A percentile compares a stretch with the other conserved stretches of the same genome.
phyloP scores from a whole-genome alignment of 1,139 yeast species.

The Taiozyma sp. region DNA sequence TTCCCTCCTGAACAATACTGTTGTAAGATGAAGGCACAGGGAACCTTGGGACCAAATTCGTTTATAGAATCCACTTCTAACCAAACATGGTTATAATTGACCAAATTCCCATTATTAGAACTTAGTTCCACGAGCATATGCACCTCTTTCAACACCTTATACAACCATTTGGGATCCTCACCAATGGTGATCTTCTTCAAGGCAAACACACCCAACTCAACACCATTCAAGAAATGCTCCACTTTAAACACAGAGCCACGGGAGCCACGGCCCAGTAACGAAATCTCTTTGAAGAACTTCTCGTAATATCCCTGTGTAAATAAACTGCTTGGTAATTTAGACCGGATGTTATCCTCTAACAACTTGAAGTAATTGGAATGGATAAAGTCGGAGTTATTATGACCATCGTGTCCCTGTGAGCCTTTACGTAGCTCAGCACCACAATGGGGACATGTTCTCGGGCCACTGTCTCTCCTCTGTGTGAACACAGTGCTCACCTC shows the following conservation, averaged over 20 bases:
- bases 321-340: constrained; percentile 18
- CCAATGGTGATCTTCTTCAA: constrained; percentile 84
- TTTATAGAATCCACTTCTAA: constrained; percentile 65
- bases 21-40: constrained; percentile 79
- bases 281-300: constrained; percentile 55
- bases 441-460: constrained; percentile 39
- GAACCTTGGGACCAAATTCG: constrained; percentile 57
- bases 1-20: constrained; percentile 91
- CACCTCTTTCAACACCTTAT: constrained; percentile 74
- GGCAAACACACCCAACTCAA: constrained; percentile 75
- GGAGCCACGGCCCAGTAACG: constrained; percentile 71
- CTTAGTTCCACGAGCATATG: constrained; percentile 46
- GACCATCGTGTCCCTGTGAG: background rate
- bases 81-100: constrained; percentile 91
- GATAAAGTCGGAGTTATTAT: constrained; percentile 23
- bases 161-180: constrained; percentile 60
- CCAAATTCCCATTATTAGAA: constrained; percentile 56
- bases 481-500: constrained; percentile 33
- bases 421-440: constrained; percentile 25
- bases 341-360: constrained; percentile 15
- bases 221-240: constrained; percentile 68
- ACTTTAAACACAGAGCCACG: constrained; percentile 83
- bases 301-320: constrained; percentile 75
- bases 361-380: constrained; percentile 39
- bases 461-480: constrained; percentile 2